Percentiles rank a stretch among this genome's conserved stretches.
Evolutionary conservation across 371 early-diverging fungal genomes (phyloP).

Genomic region (Mortierella sp.): DNA sequence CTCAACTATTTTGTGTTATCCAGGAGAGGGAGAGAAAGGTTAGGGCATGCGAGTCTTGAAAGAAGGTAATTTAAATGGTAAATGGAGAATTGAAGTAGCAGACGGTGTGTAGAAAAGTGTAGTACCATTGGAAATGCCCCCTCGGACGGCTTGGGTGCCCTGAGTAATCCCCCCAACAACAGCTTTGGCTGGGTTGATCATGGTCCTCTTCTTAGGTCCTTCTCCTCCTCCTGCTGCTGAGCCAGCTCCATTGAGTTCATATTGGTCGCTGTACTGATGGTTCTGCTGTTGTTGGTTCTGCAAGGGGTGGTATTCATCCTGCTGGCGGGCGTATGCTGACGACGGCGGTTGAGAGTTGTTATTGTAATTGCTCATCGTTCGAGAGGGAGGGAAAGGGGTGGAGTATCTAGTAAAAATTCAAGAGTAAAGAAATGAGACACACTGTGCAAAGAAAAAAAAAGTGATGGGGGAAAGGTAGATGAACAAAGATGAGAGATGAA

Average conservation of each 20-base stretch:
- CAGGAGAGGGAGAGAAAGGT: background rate
- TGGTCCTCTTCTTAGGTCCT: conserved; percentile 10
- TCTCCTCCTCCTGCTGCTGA: background rate
- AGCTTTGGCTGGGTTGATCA: conserved; percentile 35
- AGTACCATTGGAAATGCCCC: conserved; percentile 43
- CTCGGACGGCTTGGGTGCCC: conserved; percentile 28
- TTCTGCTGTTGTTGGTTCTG: background rate
- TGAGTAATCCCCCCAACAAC: conserved; percentile 32
- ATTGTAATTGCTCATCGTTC: conserved; percentile 13
- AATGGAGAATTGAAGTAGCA: too few relatives aligned
- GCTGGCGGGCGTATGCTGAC: background rate
- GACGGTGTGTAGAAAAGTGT: too few relatives aligned
- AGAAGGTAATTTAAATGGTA: background rate
- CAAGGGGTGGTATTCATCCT: conserved; percentile 9
- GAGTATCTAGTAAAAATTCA: too few relatives aligned
- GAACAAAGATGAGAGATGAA: background rate
- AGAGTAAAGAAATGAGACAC: background rate
- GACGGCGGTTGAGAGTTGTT: background rate
- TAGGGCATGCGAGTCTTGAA: too few relatives aligned
- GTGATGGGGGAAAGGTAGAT: background rate
- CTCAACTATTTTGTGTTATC: conserved; percentile 36
- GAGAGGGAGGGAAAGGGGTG: background rate
- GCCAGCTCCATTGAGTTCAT: background rate
- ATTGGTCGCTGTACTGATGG: background rate
- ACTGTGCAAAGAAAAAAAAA: background rate